Evolutionary conservation across 768 basidiomycete genomes (phyloP), one percentile per base, ranked within the genome.

Genomic region (Steccherinum ochraceum): DNA sequence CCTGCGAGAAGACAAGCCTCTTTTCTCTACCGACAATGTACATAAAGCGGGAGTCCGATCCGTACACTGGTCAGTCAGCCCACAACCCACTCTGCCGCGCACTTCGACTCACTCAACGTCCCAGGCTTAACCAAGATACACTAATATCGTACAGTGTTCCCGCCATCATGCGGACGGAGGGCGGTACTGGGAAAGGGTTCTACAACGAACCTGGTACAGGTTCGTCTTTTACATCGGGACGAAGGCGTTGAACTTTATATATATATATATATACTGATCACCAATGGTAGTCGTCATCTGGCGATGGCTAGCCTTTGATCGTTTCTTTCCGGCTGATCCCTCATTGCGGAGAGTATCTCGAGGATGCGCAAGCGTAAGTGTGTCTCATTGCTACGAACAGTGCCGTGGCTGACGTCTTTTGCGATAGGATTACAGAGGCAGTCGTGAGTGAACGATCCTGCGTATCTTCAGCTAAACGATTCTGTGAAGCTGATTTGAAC

Each of bases 381-480:
- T 46, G 12, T 21, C 42, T 23, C 12, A 35, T 41, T 18, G 3
- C 41, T 25, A 46, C 45, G 25, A 3, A 35, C 23, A 11, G 30
- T 45, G 20, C 19, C 42, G 24, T 12, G n/a, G 30, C 21, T 30
- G 40, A 52, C 16, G 24, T 12, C 47, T 18, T 45, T 24, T 39
- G 42, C 24, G 16, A 16, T 42, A 89, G 86, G 88, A 89, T 62
- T 89, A 81, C 60, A 82, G 81, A 58, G 83, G 89, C 58, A 88
- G 85, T 63, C 74, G 88, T 88, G 61, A 61, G 83, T 60, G 30
- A 35, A 7, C 16, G n/a, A n/a, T n/a, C n/a, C n/a, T n/a, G n/a
- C 40, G 18, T 20, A 12, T 3, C 18, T n/a, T 46, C 11, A 25
- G 18, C 2, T 45, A 18, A 7, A 5, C 42, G n/a, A 18, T 10